Conservation (phyloP, 2,329 filamentous ascomycete species). For the Penicillium sp. region DNA sequence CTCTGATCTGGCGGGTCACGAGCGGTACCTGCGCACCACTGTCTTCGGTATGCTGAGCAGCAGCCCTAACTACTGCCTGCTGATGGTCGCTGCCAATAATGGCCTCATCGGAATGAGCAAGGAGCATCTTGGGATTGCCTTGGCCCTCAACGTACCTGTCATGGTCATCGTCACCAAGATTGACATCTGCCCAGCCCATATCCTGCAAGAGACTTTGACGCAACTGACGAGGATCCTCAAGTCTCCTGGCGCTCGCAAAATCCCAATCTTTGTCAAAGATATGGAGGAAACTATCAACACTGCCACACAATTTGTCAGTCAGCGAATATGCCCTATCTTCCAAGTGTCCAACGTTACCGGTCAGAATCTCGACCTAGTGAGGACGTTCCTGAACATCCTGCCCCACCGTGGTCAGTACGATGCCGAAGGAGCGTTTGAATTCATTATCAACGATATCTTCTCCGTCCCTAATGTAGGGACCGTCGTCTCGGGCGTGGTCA, state of each 20-base stretch:
- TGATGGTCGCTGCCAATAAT: slow-evolving; percentile 99
- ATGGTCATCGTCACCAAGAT: slow-evolving; percentile 99
- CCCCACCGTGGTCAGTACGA: slow-evolving; percentile 94
- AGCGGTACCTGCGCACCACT: slow-evolving; percentile 90
- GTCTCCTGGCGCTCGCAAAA: slow-evolving; percentile 87
- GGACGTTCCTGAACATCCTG: slow-evolving; percentile 89
- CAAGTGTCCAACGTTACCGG: slow-evolving; percentile 98
- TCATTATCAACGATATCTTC: slow-evolving; percentile 95
- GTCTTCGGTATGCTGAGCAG: slow-evolving; percentile 93
- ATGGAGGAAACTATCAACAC: slow-evolving; percentile 91
- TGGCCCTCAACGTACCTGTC: slow-evolving; percentile 92
- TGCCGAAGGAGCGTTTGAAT: slow-evolving; percentile 81
- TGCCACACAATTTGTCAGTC: slow-evolving; percentile 90
- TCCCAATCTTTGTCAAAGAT: slow-evolving; percentile 91
- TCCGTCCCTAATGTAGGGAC: slow-evolving; percentile 96
- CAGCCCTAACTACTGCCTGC: slow-evolving; percentile 92
- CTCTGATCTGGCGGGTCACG: slow-evolving; percentile 91
- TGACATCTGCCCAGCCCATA: slow-evolving; percentile 94
- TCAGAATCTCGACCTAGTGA: slow-evolving; percentile 81
- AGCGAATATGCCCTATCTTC: slow-evolving; percentile 94
- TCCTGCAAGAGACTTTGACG: slow-evolving; percentile 85
- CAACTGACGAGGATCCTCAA: slow-evolving; percentile 92
- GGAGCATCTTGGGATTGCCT: slow-evolving; percentile 91
- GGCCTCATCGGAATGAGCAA: slow-evolving; percentile 97
- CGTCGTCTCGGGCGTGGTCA: slow-evolving; percentile 90